A percentile compares a stretch with the other conserved stretches of the same genome.
These are phyloP conservation scores for Phytopythium litorale DNA, from an alignment of 352 stramenopile species.

Conservation along the genomic window DNA sequence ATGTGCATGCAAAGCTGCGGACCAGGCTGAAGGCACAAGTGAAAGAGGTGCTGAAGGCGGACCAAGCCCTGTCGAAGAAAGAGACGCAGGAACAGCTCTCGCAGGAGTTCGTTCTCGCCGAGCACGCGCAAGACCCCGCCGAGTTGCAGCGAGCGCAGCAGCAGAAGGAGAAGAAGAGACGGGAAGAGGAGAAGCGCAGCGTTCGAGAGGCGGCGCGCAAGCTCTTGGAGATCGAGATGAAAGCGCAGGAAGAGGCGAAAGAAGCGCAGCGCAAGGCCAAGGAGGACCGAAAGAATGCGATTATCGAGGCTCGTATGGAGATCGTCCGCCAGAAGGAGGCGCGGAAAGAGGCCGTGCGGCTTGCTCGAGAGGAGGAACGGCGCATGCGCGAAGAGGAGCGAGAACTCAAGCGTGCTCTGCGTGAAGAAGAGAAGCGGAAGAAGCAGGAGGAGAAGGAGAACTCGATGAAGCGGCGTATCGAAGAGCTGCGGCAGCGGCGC, in stretches of 20 bases:
- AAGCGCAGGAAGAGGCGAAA: conserved; percentile 72
- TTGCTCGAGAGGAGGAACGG: conserved; percentile 67
- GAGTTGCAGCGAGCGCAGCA: conserved; percentile 31
- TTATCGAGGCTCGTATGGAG: conserved; percentile 61
- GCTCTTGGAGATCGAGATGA: conserved; percentile 74
- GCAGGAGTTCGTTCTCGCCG: conserved; percentile 41
- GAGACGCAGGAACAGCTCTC: conserved; percentile 34
- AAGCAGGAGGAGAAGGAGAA: conserved; percentile 69
- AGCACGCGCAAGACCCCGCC: conserved; percentile 38
- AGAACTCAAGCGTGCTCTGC: conserved; percentile 57
- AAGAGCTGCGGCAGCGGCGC: conserved; percentile 58
- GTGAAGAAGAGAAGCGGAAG: conserved; percentile 69
- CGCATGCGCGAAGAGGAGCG: conserved; percentile 69
- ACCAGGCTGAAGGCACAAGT: conserved; percentile 50
- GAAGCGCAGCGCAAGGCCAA: conserved; percentile 59
- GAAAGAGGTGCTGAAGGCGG: conserved; percentile 36
- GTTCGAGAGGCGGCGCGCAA: conserved; percentile 67
- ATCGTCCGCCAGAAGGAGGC: conserved; percentile 61
- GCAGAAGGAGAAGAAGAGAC: conserved; percentile 44
- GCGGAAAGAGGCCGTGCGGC: conserved; percentile 48
- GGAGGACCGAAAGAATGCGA: conserved; percentile 68
- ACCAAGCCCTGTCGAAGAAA: conserved; percentile 29
- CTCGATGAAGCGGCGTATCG: conserved; percentile 69
- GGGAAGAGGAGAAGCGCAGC: conserved; percentile 62
- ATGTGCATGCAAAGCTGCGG: conserved; percentile 59